Percentiles rank a stretch among this genome's conserved stretches.
phyloP scores from a whole-genome alignment of 2,329 filamentous ascomycete genomes.

The Ilyonectria destructans region DNA sequence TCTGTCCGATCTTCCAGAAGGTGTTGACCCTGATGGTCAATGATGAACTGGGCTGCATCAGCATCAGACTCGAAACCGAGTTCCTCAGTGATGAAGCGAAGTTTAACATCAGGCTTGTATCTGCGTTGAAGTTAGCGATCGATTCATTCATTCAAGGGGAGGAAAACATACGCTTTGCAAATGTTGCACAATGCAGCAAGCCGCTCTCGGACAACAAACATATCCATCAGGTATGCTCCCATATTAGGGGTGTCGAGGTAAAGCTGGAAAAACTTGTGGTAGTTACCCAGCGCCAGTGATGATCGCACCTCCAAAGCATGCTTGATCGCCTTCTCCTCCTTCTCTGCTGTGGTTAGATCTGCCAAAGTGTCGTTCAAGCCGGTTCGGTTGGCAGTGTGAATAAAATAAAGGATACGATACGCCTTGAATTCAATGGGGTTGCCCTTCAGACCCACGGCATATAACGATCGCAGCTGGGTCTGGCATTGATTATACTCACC shows the following conservation, averaged over 20 bases:
- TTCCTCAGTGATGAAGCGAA: conserved; percentile 95
- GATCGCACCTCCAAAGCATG: conserved; percentile 94
- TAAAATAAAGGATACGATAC: conserved; percentile 99
- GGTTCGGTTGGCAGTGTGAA: conserved; percentile 98
- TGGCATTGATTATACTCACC: conserved; percentile 99
- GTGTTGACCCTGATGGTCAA: conserved; percentile 82
- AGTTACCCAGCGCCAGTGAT: conserved; percentile 93
- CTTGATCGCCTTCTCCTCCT: conserved; percentile 86
- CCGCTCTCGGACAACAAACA: conserved; percentile 96
- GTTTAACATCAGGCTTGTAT: conserved; percentile 91
- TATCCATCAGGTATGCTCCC: conserved; percentile 99
- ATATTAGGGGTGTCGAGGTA: conserved; percentile 96
- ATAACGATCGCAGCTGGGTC: conserved; percentile 94
- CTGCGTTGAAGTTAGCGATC: conserved; percentile 71
- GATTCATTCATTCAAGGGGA: too few relatives aligned
- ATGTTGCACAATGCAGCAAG: conserved; percentile 92
- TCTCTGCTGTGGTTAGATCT: conserved; percentile 99
- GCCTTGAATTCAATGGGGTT: conserved; percentile 97
- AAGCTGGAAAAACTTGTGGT: conserved; percentile 97
- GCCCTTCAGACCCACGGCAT: conserved; percentile 88
- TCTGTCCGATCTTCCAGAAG: conserved; percentile 85
- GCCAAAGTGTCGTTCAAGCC: conserved; percentile 98
- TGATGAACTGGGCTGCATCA: conserved; percentile 92
- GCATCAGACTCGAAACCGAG: conserved; percentile 95
- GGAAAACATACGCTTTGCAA: conserved; percentile 87